Conservation (phyloP, 2,329 filamentous ascomycete species). For the Epicoccum nigrum region DNA sequence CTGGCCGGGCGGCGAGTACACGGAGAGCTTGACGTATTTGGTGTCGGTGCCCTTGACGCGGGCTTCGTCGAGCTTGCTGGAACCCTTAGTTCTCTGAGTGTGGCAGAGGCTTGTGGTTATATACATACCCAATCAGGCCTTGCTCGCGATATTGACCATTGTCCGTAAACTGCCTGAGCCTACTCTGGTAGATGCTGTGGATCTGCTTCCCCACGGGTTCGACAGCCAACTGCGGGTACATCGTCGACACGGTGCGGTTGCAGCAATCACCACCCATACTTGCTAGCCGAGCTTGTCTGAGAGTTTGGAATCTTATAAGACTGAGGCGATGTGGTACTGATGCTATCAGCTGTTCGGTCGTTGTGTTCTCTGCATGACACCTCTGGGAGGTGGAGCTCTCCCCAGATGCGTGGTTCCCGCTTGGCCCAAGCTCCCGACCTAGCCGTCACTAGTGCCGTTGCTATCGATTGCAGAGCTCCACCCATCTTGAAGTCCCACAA, state of each 20-base stretch:
- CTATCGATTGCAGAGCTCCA: constrained; percentile 9
- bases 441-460: too few species aligned
- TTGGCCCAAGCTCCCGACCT: constrained; percentile 1
- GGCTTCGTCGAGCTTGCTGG: constrained; percentile 75
- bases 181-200: constrained; percentile 80
- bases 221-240: constrained; percentile 44
- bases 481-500: too few species aligned
- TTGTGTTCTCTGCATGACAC: constrained; percentile 9
- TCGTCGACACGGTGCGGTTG: constrained; percentile 35
- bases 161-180: constrained; percentile 80
- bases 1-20: constrained; percentile 82
- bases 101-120: too few species aligned
- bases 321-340: neutral
- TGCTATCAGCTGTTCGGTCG: constrained; percentile 9
- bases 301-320: neutral
- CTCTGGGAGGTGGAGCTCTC: constrained; percentile 8
- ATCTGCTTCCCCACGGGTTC: constrained; percentile 61
- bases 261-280: constrained; percentile 46
- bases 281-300: neutral
- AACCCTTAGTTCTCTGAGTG: neutral
- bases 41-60: constrained; percentile 67
- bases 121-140: constrained; percentile 71
- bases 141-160: constrained; percentile 72
- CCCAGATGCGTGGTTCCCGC: constrained; percentile 6
- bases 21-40: constrained; percentile 76